These are phyloP conservation scores for Sphagnum fallax DNA, from an alignment of 228 moss, liverwort and hornwort species.

Conservation along the genomic window DNA sequence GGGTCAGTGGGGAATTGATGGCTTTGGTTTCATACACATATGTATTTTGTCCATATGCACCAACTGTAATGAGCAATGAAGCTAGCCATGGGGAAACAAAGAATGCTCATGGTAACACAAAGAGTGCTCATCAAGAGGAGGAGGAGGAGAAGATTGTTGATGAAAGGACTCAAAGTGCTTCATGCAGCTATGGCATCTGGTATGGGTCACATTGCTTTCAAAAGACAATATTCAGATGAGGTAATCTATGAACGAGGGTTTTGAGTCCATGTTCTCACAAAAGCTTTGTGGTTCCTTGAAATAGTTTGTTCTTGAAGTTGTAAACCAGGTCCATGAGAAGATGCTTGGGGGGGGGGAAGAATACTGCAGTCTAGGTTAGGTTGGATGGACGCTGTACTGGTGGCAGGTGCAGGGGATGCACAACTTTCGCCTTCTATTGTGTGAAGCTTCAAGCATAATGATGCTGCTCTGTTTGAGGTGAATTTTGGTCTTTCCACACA, in stretches of 20 bases:
- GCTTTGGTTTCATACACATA: too few relatives aligned
- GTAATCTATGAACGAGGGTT: background rate
- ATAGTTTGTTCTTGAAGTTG: background rate
- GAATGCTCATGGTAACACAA: too few relatives aligned
- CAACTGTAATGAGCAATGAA: too few relatives aligned
- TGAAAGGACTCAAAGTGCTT: slow-evolving; percentile 37
- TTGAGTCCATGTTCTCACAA: background rate
- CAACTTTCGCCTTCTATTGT: slow-evolving; percentile 49
- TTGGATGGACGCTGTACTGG: slow-evolving; percentile 50
- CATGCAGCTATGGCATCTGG: slow-evolving; percentile 54
- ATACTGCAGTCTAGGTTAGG: slow-evolving; percentile 35
- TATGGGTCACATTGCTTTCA: slow-evolving; percentile 5
- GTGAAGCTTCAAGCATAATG: slow-evolving; percentile 42
- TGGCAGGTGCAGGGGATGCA: slow-evolving; percentile 44
- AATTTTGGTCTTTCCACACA: background rate
- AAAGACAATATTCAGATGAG: too few relatives aligned
- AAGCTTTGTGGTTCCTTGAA: background rate
- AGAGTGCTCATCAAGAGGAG: too few relatives aligned
- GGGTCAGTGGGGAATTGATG: too few relatives aligned
- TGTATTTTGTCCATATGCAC: too few relatives aligned
- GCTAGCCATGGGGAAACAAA: too few relatives aligned
- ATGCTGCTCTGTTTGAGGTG: slow-evolving; percentile 62
- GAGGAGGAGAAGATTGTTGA: slow-evolving; percentile 26
- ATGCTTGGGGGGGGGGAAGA: background rate
- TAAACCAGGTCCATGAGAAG: background rate